Evolutionary conservation across 805 yeast species (phyloP).

Genomic region (Yamadazyma sp.): DNA sequence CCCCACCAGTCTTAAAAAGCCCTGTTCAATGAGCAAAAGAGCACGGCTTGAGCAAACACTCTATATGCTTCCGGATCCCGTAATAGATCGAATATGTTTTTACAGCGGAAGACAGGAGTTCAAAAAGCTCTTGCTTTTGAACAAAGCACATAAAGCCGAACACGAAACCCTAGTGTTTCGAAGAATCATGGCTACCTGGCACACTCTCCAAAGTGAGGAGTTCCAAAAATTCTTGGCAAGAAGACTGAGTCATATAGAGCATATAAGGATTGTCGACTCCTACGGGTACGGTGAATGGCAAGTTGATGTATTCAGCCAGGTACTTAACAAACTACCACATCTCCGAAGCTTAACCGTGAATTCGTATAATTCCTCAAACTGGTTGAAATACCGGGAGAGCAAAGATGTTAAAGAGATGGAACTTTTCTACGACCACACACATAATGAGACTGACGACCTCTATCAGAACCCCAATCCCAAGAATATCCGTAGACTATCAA

Average conservation of each 20-base stretch:
- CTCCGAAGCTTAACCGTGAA: constrained; percentile 28
- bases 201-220: constrained; percentile 7
- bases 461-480: constrained; percentile 19
- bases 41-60: constrained; percentile 2
- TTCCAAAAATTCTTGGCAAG: constrained; percentile 13
- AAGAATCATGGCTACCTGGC: constrained; percentile 21
- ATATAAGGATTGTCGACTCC: constrained; percentile 29
- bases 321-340: constrained; percentile 22
- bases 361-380: constrained; percentile 37
- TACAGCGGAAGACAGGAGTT: constrained; percentile 6
- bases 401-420: constrained; percentile 21
- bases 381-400: constrained; percentile 39
- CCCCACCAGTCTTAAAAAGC: too few species aligned
- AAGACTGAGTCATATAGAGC: constrained; percentile 17
- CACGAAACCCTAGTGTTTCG: constrained; percentile 21
- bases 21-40: constrained; percentile 7
- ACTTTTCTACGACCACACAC: constrained; percentile 26
- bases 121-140: constrained; percentile 5
- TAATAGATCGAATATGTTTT: constrained; percentile 9
- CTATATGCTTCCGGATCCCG: constrained; percentile 13
- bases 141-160: constrained; percentile 18
- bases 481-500: constrained; percentile 15
- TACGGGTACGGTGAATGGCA: constrained; percentile 41
- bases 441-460: constrained; percentile 17
- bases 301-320: constrained; percentile 24